Evolutionary conservation across 1,139 yeast species (phyloP).

Genomic region (Eremothecium gossypii): DNA sequence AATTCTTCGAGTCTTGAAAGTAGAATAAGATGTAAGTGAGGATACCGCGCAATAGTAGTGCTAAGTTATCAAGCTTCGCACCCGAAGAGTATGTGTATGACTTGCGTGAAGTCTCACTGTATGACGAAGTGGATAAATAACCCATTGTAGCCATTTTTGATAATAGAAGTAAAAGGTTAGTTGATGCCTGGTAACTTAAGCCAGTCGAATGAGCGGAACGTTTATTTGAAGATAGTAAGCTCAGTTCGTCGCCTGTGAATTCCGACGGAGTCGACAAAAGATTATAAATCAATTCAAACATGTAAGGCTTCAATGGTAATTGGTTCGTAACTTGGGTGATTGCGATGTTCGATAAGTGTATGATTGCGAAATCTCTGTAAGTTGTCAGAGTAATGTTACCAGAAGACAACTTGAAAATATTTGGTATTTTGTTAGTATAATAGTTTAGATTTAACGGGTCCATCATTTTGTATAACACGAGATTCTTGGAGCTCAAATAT

Average conservation of each 20-base stretch:
- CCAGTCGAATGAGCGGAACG: constrained; percentile 36
- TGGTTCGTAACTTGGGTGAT: constrained; percentile 31
- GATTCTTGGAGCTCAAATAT: constrained; percentile 46
- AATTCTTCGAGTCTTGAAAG: constrained; percentile 45
- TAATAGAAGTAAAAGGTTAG: constrained; percentile 47
- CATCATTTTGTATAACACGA: constrained; percentile 35
- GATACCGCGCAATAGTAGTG: constrained; percentile 46
- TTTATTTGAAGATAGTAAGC: constrained; percentile 25
- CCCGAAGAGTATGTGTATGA: constrained; percentile 21
- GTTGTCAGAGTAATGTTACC: constrained; percentile 33
- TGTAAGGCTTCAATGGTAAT: constrained; percentile 36
- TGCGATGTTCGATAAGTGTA: constrained; percentile 41
- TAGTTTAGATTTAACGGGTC: constrained; percentile 34
- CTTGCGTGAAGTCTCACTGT: background rate
- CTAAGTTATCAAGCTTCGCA: constrained; percentile 49
- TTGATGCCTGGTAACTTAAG: constrained; percentile 52
- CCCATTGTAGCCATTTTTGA: constrained; percentile 22
- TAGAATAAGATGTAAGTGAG: constrained; percentile 42
- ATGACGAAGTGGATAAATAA: constrained; percentile 16
- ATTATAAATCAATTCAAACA: constrained; percentile 53
- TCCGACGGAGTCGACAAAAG: constrained; percentile 39
- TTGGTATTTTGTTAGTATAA: constrained; percentile 41
- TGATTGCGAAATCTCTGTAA: constrained; percentile 52
- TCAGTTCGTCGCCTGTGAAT: constrained; percentile 25
- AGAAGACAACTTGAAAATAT: constrained; percentile 33